Conservation (phyloP, 495 filamentous ascomycete genomes). For the Neurospora discreta region DNA sequence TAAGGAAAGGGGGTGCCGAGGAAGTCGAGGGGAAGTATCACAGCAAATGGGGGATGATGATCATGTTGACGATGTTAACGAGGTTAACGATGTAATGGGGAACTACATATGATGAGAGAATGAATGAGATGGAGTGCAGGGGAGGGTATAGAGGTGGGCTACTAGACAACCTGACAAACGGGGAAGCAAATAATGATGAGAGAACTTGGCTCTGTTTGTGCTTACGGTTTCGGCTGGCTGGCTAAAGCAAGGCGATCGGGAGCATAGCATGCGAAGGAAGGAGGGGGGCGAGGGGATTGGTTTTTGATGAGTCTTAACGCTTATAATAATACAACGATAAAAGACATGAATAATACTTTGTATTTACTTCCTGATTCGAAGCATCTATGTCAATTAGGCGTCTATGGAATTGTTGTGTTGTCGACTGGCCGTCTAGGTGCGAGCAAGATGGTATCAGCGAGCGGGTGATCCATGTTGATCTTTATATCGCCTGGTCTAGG, state of each 20-base stretch:
- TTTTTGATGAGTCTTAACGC: slow-evolving; percentile 3
- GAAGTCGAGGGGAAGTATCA: background rate
- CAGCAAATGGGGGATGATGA: background rate
- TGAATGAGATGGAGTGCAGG: background rate
- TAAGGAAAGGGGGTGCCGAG: background rate
- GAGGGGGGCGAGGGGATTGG: no score
- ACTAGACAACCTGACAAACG: background rate
- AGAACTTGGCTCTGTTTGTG: background rate
- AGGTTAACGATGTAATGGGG: background rate
- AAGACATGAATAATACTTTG: background rate
- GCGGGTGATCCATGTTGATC: no score
- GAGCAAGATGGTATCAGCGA: no score
- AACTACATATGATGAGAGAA: background rate
- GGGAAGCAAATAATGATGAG: background rate
- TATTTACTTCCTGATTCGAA: background rate
- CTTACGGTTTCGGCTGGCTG: background rate
- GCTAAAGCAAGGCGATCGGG: background rate
- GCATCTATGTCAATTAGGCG: no score
- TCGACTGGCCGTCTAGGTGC: no score
- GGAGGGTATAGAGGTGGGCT: background rate
- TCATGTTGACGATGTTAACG: background rate
- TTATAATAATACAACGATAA: slow-evolving; percentile 6
- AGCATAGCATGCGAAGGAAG: slow-evolving; percentile 9
- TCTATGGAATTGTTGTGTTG: no score
- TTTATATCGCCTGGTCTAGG: no score